phyloP scores from a whole-genome alignment of 805 yeast species.

The Cyberlindnera mycetangii region DNA sequence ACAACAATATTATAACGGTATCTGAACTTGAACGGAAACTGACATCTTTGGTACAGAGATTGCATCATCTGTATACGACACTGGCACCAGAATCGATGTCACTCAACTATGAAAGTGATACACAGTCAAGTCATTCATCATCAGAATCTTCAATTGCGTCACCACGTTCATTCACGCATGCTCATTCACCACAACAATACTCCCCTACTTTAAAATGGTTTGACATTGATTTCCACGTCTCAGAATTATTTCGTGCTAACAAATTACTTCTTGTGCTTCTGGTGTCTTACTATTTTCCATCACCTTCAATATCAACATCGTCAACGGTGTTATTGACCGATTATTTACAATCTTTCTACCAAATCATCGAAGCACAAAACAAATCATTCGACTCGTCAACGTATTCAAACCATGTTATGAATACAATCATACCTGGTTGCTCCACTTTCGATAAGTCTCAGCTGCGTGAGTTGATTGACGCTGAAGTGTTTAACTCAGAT shows the following conservation, averaged over 20 bases:
- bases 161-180: slow-evolving; percentile 9
- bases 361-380: slow-evolving; percentile 22
- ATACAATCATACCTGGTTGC: slow-evolving; percentile 12
- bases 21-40: slow-evolving; percentile 16
- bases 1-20: slow-evolving; percentile 16
- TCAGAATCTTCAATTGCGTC: slow-evolving; percentile 17
- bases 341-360: slow-evolving; percentile 26
- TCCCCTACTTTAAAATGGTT: slow-evolving; percentile 10
- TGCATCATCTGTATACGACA: slow-evolving; percentile 6
- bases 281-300: slow-evolving; percentile 19
- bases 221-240: slow-evolving; percentile 17
- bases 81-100: slow-evolving; percentile 9
- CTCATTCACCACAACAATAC: neutral
- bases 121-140: slow-evolving; percentile 13
- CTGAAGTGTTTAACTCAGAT: slow-evolving; percentile 28
- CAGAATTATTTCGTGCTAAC: slow-evolving; percentile 17
- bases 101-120: slow-evolving; percentile 12
- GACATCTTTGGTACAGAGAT: slow-evolving; percentile 5
- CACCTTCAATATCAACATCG: slow-evolving; percentile 5
- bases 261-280: slow-evolving; percentile 20
- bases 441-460: slow-evolving; percentile 23
- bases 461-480: slow-evolving; percentile 19
- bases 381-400: slow-evolving; percentile 24
- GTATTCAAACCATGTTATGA: slow-evolving; percentile 18
- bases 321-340: slow-evolving; percentile 17